A percentile compares a stretch with the other conserved stretches of the same genome.
Evolutionary conservation across 257 asterid species (phyloP).

Genomic region (Leonotis leonurus): DNA sequence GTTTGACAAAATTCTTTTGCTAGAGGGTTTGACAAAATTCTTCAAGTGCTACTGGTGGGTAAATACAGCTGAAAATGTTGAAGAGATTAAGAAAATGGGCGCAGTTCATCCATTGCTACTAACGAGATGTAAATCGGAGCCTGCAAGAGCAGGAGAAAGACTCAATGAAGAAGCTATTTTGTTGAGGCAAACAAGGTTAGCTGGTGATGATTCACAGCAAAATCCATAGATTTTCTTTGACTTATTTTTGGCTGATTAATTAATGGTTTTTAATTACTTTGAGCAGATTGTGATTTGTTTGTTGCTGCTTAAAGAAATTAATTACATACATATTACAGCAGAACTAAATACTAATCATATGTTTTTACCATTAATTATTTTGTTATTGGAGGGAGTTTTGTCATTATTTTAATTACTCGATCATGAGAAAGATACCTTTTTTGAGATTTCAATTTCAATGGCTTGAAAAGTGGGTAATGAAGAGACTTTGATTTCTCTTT

Average conservation of each 20-base stretch:
- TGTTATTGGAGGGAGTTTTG: too few relatives aligned
- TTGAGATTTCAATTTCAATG: too few relatives aligned
- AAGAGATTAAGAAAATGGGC: constrained; percentile 22
- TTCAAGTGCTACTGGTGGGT: too few relatives aligned
- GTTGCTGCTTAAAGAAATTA: constrained; percentile 16
- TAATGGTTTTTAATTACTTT: background rate
- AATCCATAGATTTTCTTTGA: constrained; percentile 17
- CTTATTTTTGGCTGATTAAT: constrained; percentile 9
- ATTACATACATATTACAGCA: too few relatives aligned
- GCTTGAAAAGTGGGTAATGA: too few relatives aligned
- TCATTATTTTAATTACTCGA: too few relatives aligned
- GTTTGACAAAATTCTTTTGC: too few relatives aligned
- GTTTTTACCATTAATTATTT: too few relatives aligned
- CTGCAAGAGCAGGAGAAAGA: constrained; percentile 68
- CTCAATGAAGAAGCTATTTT: constrained; percentile 38
- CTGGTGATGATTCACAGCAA: constrained; percentile 19
- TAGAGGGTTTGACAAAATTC: too few relatives aligned
- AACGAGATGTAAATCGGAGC: constrained; percentile 83
- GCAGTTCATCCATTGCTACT: constrained; percentile 57
- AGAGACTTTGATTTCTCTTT: too few relatives aligned
- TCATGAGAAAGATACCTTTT: too few relatives aligned
- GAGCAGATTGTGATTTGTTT: constrained; percentile 15
- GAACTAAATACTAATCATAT: too few relatives aligned
- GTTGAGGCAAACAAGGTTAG: constrained; percentile 33
- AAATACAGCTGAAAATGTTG: constrained; percentile 1